Base-by-base conservation (phyloP, 139 green algal species). In the Chlamydomonas urium region DNA sequence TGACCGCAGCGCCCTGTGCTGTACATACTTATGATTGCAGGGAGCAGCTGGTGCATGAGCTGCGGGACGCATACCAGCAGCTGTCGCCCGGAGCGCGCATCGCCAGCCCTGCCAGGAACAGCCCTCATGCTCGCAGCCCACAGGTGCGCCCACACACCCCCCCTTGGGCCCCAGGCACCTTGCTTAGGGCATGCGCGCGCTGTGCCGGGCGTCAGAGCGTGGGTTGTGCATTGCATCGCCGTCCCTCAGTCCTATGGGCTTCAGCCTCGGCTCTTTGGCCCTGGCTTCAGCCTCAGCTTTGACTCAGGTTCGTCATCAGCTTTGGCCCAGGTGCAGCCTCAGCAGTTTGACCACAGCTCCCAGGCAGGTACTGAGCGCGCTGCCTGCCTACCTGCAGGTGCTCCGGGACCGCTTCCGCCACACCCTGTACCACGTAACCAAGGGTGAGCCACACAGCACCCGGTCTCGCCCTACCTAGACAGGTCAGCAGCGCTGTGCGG, bases 41-140 rank as follows among this genome's bases (percentile, higher is more conserved):
- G 45, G 66, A 72, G 47, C 66, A 72, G 45, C 36, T 62, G 42
- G 47, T 72, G 42, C 26, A 36, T 24, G 66, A 59, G 2, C 66
- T 72, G 4, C 45, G 66, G 3, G 42, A 59, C 2, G 66, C 66
- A 47, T 59, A 48, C 28, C 66, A 72, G 28, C 29, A 72, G 68
- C 19, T 66, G 35, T 57, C 50, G 4, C 68, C 68, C 4, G 35
- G 48, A n/a, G 26, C 19, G 23, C 10, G 17, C 21, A 26, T 26
- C 4, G 5, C 60, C n/a, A 67, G 32, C 6, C 60, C 60, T n/a
- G 21, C 21, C 8, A 42, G 29, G 32, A 67, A 47, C 19, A 50
- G 33, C 31, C 34, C 48, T 2, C 29, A 57, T 56, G 68, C 29
- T 32, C 48, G 68, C 68, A 66, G 48, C 68, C 60, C 60, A 42